Evolutionary conservation across 2,329 filamentous ascomycete species (phyloP).

Genomic region (Colletotrichum sp.): DNA sequence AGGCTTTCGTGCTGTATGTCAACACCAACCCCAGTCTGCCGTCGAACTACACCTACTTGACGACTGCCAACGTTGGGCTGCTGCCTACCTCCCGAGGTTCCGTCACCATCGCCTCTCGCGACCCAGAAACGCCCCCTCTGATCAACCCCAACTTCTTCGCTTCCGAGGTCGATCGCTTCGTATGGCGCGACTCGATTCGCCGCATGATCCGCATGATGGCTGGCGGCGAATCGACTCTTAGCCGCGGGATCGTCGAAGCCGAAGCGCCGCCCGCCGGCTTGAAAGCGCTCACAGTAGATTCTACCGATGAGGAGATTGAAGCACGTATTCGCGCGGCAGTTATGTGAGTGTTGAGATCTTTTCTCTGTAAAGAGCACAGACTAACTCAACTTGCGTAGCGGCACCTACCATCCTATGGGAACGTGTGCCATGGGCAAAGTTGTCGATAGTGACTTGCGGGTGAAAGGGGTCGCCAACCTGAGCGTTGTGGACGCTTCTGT

Average conservation of each 20-base stretch:
- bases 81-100: conserved; percentile 31
- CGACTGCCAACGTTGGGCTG: conserved; percentile 24
- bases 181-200: conserved; percentile 29
- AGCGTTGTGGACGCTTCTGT: conserved; percentile 43
- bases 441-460: conserved; percentile 34
- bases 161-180: conserved; percentile 34
- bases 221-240: conserved; percentile 18
- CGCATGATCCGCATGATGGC: conserved; percentile 25
- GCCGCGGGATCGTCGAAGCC: conserved; percentile 7
- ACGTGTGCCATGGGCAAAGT: conserved; percentile 25
- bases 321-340: neutral
- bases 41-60: conserved; percentile 25
- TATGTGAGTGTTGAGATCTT: neutral
- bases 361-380: neutral
- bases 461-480: conserved; percentile 39
- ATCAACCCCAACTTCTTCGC: conserved; percentile 35
- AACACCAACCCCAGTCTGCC: conserved; percentile 7
- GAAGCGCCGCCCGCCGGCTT: neutral
- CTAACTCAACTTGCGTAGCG: neutral
- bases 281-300: neutral
- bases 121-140: conserved; percentile 22
- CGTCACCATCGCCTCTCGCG: conserved; percentile 24
- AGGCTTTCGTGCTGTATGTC: conserved; percentile 26
- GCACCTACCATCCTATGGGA: neutral
- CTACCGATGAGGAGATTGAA: neutral